Evolutionary conservation across 768 basidiomycete genomes (phyloP).

Genomic region (Astraeus odoratus): DNA sequence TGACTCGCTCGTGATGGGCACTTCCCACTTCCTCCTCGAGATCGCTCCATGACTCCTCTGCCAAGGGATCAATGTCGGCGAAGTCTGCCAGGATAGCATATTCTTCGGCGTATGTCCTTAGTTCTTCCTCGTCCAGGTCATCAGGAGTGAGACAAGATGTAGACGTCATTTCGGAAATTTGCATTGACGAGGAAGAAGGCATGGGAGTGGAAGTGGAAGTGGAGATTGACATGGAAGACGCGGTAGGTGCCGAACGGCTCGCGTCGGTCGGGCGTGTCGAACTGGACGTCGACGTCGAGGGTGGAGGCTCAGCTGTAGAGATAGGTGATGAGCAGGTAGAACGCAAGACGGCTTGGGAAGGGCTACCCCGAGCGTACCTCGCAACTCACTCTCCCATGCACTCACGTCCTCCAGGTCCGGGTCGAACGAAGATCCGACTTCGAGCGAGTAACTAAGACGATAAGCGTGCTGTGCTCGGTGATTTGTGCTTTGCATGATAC

Average conservation of each 20-base stretch:
- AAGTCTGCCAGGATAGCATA: slow-evolving; percentile 38
- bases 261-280: neutral
- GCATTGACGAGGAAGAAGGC: neutral
- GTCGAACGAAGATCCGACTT: slow-evolving; percentile 74
- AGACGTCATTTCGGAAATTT: neutral
- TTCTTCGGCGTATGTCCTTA: slow-evolving; percentile 55
- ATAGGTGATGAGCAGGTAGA: neutral
- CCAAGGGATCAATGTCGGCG: slow-evolving; percentile 32
- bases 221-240: neutral
- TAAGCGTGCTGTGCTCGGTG: slow-evolving; percentile 47
- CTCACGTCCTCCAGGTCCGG: slow-evolving; percentile 60
- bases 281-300: neutral
- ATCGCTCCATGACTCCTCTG: slow-evolving; percentile 16
- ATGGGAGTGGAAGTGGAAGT: slow-evolving; percentile 6
- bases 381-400: slow-evolving; percentile 54
- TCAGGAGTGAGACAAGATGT: slow-evolving; percentile 29
- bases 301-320: neutral
- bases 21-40: slow-evolving; percentile 10
- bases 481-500: slow-evolving; percentile 53
- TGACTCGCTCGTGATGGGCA: neutral
- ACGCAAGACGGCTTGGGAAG: neutral
- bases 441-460: slow-evolving; percentile 54
- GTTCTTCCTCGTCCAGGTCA: slow-evolving; percentile 50
- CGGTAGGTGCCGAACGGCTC: neutral
- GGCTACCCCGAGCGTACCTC: slow-evolving; percentile 25